Base-by-base conservation (phyloP, 306 rosid species). In the Fragaria nilgerrensis region DNA sequence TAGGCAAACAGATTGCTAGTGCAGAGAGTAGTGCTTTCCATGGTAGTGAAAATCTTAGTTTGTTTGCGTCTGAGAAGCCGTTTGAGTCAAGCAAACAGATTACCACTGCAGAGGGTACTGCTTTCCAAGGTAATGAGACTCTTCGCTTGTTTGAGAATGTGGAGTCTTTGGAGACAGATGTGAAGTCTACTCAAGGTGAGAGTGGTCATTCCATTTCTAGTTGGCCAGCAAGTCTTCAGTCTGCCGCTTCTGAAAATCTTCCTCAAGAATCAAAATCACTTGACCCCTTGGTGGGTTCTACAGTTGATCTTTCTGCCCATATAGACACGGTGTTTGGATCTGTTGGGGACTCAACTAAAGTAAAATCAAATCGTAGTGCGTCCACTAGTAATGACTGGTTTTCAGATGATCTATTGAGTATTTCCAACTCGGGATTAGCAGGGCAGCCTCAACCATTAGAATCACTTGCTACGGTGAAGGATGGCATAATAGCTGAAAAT, bases 181-280 rank as follows among this genome's bases (percentile, higher is more conserved):
- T 72, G 15, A 69, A 68, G 72, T 79, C 87, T 74, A 47, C 78
- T 27, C 85, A 86, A 83, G 84, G 80, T 52, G 87, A 59, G 78
- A 75, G 70, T 75, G 85, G 76, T 37, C 85, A 85, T 75, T 87
- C 91, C 20, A 79, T 84, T 91, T 89, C 94, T 25, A 80, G 84
- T 85, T 92, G 97, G 97, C 92, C 82, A 61, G 89, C 96, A 37
- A 82, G 80, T 81, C 91, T 95, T 78, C 88, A 81, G 77, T 73
- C 83, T 74, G 88, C 84, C 79, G 79, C 86, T 82, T 76, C 91
- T 75, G 86, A 76, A 79, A 78, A 74, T 43, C 23, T 70, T 83
- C 82, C 45, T 19, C 72, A 86, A 72, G 86, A 79, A 69, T 50
- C 88, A 23, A 83, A 85, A 70, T 79, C 91, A 49, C 14, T 77